Base-by-base conservation (phyloP, 2,329 filamentous ascomycete genomes). In the Aspergillus uvarum region DNA sequence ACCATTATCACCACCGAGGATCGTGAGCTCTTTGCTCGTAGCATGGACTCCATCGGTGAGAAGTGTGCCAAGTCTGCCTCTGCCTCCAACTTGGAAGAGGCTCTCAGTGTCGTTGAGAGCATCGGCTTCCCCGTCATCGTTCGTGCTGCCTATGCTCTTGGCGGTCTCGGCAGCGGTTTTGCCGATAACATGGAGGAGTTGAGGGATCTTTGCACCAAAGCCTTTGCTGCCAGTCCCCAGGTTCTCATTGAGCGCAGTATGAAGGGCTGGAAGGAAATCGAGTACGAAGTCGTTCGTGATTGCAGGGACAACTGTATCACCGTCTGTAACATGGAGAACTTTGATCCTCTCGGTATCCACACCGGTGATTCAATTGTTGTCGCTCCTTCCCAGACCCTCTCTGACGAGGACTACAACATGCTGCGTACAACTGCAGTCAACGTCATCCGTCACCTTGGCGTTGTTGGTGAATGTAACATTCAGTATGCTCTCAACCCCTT, bases 271-370 rank as follows among this genome's bases (percentile, higher is more conserved):
- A 99, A 99, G 79, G 95, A 99, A 79, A 96, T 98, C 64, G 95
- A 99, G 77, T 99, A 98, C 74, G 95, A 99, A 77, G 95, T 98
- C 63, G 95, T 99, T 47, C 89, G 95, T 71, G 95, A 98, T 81
- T 90, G 88, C 59, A 88, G 92, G 69, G 93, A 99, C 81, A 98
- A 98, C 84, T 99, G 95, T 76, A 98, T 99, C 75, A 99, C 95
- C 6, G 95, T 99, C 63, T 99, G 95, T 78, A 99, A 99, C 82
- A 98, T 99, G 95, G 95, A 99, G 81, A 99, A 99, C 81, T 99
- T 99, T 72, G 95, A 99, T 76, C 95, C 95, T 58, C 87, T 99
- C 1, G 95, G 95, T 70, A 98, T 98, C 64, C 95, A 98, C 74
- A 99, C 95, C 2, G 95, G 95, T 76, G 95, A 99, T 75, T 98